phyloP scores from a whole-genome alignment of 2,329 filamentous ascomycete species.

The Sordariomycetes sp. region DNA sequence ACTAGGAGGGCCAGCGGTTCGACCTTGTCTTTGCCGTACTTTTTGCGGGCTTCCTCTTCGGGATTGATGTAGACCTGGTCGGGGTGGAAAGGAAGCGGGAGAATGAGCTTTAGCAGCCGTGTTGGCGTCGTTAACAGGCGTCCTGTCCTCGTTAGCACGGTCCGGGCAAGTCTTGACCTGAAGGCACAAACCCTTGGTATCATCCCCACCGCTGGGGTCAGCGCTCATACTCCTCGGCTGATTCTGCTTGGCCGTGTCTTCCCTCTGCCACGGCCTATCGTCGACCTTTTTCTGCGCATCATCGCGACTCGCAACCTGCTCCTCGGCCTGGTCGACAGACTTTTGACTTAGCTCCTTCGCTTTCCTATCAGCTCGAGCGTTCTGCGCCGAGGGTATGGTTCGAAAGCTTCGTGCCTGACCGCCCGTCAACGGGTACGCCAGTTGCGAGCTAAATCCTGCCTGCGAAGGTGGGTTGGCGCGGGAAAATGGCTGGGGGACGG shows the following conservation, averaged over 20 bases:
- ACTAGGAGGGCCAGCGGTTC: slow-evolving; percentile 78
- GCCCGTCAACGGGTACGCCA: too few species aligned
- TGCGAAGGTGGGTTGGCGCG: not conserved
- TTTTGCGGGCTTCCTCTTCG: slow-evolving; percentile 24
- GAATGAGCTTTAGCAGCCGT: slow-evolving; percentile 68
- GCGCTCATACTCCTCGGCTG: slow-evolving; percentile 20
- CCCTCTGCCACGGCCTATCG: slow-evolving; percentile 56
- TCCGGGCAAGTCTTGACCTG: not conserved
- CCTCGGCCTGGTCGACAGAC: slow-evolving; percentile 23
- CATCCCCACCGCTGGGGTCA: slow-evolving; percentile 13
- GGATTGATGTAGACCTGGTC: slow-evolving; percentile 30
- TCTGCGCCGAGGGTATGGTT: not conserved
- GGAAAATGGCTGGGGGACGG: not conserved
- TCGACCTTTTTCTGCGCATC: slow-evolving; percentile 44
- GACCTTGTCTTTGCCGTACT: slow-evolving; percentile 34
- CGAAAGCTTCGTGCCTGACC: not conserved
- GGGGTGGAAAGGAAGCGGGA: slow-evolving; percentile 51
- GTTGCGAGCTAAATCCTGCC: not conserved
- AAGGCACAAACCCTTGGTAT: slow-evolving; percentile 18
- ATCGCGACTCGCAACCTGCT: slow-evolving; percentile 17
- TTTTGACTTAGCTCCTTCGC: slow-evolving; percentile 19
- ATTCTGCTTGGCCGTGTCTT: slow-evolving; percentile 38
- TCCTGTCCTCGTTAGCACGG: slow-evolving; percentile 27
- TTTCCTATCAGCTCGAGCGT: slow-evolving; percentile 11
- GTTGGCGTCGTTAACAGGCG: slow-evolving; percentile 76